Conservation (phyloP, 768 basidiomycete species). For the Collybia sordida region DNA sequence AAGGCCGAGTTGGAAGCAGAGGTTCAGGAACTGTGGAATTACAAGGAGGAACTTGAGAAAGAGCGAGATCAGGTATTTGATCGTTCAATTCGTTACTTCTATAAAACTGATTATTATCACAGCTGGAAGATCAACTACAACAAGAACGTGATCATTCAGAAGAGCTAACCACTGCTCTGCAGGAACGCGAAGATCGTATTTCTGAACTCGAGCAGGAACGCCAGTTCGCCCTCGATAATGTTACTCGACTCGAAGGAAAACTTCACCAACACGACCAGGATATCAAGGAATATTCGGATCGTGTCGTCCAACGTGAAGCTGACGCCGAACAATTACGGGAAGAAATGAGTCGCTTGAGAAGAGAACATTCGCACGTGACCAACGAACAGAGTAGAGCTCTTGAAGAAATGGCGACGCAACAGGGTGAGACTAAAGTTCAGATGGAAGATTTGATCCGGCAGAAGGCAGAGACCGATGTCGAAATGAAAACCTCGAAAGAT, state of each 20-base stretch:
- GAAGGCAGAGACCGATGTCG: conserved; percentile 57
- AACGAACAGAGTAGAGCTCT: conserved; percentile 48
- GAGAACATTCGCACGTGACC: conserved; percentile 50
- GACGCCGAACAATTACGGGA: conserved; percentile 56
- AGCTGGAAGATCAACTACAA: conserved; percentile 58
- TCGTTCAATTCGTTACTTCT: not conserved
- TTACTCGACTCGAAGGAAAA: conserved; percentile 56
- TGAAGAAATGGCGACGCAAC: conserved; percentile 45
- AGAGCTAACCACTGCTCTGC: conserved; percentile 42
- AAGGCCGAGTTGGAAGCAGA: conserved; percentile 56
- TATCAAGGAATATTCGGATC: conserved; percentile 44
- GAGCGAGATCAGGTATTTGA: conserved; percentile 52
- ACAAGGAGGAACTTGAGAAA: conserved; percentile 54
- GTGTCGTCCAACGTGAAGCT: conserved; percentile 45
- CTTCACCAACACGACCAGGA: conserved; percentile 59
- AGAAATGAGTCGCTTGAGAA: conserved; percentile 51
- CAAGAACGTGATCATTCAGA: conserved; percentile 53
- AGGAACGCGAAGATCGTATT: conserved; percentile 55
- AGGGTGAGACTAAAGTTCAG: conserved; percentile 42
- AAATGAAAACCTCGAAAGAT: conserved; percentile 47
- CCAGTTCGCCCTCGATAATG: conserved; percentile 51
- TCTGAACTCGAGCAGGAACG: conserved; percentile 53
- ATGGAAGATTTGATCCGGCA: conserved; percentile 51
- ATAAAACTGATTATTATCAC: not conserved
- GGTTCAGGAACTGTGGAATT: conserved; percentile 49